These are phyloP conservation scores for Hypoxylon fuscum DNA, from an alignment of 495 filamentous ascomycete species.

Conservation along the genomic window DNA sequence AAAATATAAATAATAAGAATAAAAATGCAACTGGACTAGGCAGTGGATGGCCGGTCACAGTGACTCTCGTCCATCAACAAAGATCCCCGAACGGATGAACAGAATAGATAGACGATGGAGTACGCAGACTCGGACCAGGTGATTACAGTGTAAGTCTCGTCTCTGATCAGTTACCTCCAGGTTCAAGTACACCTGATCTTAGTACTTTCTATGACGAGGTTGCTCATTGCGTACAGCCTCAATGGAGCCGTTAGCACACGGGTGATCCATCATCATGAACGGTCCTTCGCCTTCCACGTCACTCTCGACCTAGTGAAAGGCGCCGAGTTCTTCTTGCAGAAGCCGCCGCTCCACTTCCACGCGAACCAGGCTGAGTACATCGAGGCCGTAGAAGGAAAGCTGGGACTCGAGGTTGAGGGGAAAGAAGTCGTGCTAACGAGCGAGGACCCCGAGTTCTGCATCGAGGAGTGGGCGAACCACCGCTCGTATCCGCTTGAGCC, in stretches of 20 bases:
- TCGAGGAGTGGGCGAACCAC: constrained; percentile 32
- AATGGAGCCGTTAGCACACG: background rate
- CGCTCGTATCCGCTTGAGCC: constrained; percentile 32
- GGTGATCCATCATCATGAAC: background rate
- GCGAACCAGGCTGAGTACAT: background rate
- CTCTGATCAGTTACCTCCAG: background rate
- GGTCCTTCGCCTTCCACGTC: background rate
- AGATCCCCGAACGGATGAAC: too few species aligned
- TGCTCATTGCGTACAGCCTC: background rate
- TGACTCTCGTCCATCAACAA: too few species aligned
- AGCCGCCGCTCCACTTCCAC: background rate
- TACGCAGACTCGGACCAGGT: background rate
- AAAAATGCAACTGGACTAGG: too few species aligned
- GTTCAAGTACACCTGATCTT: background rate
- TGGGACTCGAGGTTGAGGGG: background rate
- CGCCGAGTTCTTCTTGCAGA: background rate
- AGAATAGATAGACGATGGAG: too few species aligned
- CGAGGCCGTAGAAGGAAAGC: background rate
- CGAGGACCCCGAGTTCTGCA: background rate
- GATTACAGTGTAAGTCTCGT: background rate
- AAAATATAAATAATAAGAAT: too few species aligned
- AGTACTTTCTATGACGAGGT: background rate
- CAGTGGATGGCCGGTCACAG: too few species aligned
- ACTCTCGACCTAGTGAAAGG: background rate
- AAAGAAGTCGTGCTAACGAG: background rate